phyloP scores from a whole-genome alignment of 1,139 yeast species.

The Protomyces gravidus region DNA sequence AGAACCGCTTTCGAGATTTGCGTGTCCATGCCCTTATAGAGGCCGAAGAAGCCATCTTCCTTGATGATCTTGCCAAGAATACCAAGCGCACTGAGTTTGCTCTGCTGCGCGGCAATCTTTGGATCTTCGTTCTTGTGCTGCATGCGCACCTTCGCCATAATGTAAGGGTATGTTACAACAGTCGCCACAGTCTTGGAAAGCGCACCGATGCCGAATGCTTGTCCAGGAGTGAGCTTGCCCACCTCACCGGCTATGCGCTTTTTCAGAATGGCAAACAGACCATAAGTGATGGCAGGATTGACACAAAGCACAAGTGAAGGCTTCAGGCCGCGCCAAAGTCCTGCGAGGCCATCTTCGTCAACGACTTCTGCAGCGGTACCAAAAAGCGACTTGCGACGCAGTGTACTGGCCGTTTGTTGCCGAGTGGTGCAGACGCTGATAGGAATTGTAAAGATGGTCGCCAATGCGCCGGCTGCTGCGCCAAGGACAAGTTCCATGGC shows the following conservation, averaged over 20 bases:
- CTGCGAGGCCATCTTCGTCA: constrained; percentile 63
- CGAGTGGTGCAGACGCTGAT: constrained; percentile 77
- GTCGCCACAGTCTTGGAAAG: constrained; percentile 79
- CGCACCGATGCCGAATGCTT: constrained; percentile 71
- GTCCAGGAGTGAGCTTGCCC: constrained; percentile 55
- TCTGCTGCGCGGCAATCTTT: constrained; percentile 37
- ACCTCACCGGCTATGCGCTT: constrained; percentile 50
- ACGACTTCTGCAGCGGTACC: constrained; percentile 55
- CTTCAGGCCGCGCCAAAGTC: constrained; percentile 80
- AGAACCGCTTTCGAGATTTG: constrained; percentile 77
- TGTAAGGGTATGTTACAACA: constrained; percentile 74
- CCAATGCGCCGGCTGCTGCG: constrained; percentile 77
- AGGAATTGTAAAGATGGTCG: constrained; percentile 79
- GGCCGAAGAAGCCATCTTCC: constrained; percentile 51
- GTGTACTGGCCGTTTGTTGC: constrained; percentile 60
- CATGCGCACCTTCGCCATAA: constrained; percentile 76
- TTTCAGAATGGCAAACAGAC: constrained; percentile 69
- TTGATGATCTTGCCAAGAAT: constrained; percentile 51
- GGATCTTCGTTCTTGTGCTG: constrained; percentile 48
- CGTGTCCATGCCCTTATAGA: constrained; percentile 78
- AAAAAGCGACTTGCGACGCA: constrained; percentile 32
- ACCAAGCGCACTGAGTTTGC: constrained; percentile 51
- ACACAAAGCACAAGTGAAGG: constrained; percentile 74
- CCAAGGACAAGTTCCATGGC: constrained; percentile 76
- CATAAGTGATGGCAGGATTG: constrained; percentile 85